Percentiles rank a stretch among this genome's conserved stretches.
These are phyloP conservation scores for Straminergon stramineum DNA, from an alignment of 225 moss, liverwort and hornwort species.

Conservation along the genomic window DNA sequence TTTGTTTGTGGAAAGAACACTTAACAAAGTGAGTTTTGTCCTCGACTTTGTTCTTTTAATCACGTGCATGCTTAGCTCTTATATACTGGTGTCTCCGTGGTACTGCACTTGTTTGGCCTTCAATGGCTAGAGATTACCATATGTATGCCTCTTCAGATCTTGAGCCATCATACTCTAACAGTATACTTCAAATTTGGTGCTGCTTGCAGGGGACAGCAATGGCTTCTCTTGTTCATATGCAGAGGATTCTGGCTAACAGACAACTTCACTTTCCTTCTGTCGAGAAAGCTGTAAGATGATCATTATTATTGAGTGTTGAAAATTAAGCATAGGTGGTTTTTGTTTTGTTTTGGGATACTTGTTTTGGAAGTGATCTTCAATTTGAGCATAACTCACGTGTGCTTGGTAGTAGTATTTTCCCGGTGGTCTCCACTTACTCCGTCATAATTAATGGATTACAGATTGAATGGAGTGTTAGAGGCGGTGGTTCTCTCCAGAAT, in stretches of 20 bases:
- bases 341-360: not conserved
- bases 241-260: conserved; percentile 73
- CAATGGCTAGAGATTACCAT: not conserved
- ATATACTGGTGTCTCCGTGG: not conserved
- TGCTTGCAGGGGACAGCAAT: conserved; percentile 86
- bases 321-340: not conserved
- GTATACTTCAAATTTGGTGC: not conserved
- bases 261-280: conserved; percentile 85
- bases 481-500: conserved; percentile 87
- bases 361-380: not conserved
- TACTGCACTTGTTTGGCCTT: not conserved
- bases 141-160: not conserved
- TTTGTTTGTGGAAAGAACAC: not conserved
- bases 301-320: not conserved
- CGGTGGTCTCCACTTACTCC: not conserved
- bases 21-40: not conserved
- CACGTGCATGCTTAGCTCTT: not conserved
- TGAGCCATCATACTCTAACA: not conserved
- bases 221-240: conserved; percentile 96
- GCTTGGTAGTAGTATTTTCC: not conserved
- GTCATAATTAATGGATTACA: conserved; percentile 21
- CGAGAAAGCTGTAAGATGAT: conserved; percentile 78
- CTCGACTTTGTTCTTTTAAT: not conserved
- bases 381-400: not conserved
- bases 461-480: conserved; percentile 99